Conservation (phyloP, 1,284 basidiomycete species). For the Ustilago nuda region DNA sequence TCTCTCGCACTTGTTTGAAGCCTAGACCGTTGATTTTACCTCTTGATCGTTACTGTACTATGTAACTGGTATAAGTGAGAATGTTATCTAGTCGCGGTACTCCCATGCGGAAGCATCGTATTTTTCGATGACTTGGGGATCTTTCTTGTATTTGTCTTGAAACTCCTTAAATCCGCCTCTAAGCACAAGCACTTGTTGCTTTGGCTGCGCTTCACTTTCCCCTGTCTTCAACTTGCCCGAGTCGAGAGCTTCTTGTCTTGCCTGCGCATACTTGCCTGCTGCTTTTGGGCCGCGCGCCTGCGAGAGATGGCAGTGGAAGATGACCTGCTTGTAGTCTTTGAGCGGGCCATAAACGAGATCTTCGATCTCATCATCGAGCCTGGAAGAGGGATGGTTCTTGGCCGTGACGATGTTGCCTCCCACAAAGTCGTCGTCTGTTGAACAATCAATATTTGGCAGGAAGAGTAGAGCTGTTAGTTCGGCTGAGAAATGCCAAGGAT, state of each 20-base stretch:
- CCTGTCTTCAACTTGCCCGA: constrained; percentile 21
- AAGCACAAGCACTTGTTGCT: constrained; percentile 67
- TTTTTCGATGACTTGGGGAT: constrained; percentile 63
- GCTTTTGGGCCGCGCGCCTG: constrained; percentile 69
- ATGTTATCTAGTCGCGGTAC: constrained; percentile 37
- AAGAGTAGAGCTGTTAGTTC: no score
- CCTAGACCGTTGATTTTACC: no score
- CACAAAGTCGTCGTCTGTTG: constrained; percentile 67
- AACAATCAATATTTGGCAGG: background rate
- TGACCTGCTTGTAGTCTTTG: constrained; percentile 60
- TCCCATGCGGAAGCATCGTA: constrained; percentile 64
- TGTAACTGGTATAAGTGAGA: background rate
- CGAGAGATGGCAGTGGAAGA: constrained; percentile 70
- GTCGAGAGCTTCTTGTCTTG: constrained; percentile 44
- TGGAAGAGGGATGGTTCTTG: constrained; percentile 58
- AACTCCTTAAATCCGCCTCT: constrained; percentile 69
- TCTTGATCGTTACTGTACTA: background rate
- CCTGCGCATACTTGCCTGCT: constrained; percentile 68
- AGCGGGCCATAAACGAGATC: constrained; percentile 59
- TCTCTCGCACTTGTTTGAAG: background rate
- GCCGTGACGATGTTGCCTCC: constrained; percentile 69
- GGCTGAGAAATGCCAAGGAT: background rate
- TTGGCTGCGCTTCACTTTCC: constrained; percentile 1
- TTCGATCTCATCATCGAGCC: constrained; percentile 54
- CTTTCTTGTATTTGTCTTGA: constrained; percentile 64